Conservation (phyloP, 768 basidiomycete species). For the Agaricus sinodeliciosus region DNA sequence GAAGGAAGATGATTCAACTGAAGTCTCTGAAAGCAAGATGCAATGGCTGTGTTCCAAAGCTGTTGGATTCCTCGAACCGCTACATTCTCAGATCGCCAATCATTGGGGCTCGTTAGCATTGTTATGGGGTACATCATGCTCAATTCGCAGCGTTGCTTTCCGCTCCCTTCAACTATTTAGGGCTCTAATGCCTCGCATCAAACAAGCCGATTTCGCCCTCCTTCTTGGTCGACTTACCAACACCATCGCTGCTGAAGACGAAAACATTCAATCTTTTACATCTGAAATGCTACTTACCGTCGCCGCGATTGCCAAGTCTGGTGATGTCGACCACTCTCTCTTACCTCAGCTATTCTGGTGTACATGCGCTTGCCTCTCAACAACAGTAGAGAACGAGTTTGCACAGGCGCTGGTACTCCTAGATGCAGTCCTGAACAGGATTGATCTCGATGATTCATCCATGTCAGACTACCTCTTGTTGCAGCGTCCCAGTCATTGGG, state of each 20-base stretch:
- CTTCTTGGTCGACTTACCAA: slow-evolving; percentile 80
- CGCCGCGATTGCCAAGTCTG: slow-evolving; percentile 47
- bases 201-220: slow-evolving; percentile 65
- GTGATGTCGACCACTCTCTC: slow-evolving; percentile 52
- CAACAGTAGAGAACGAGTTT: slow-evolving; percentile 80
- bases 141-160: slow-evolving; percentile 80
- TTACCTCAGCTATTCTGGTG: slow-evolving; percentile 89
- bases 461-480: slow-evolving; percentile 63
- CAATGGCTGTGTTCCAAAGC: slow-evolving; percentile 58
- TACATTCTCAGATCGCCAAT: slow-evolving; percentile 62
- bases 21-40: slow-evolving; percentile 61
- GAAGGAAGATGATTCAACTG: slow-evolving; percentile 61
- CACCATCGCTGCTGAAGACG: slow-evolving; percentile 71
- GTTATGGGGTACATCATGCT: slow-evolving; percentile 81
- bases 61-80: slow-evolving; percentile 59
- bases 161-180: slow-evolving; percentile 89
- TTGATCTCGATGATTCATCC: slow-evolving; percentile 66
- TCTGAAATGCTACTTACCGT: slow-evolving; percentile 78
- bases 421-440: slow-evolving; percentile 52
- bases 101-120: slow-evolving; percentile 79
- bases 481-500: slow-evolving; percentile 70
- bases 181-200: slow-evolving; percentile 65
- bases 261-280: slow-evolving; percentile 76
- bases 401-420: slow-evolving; percentile 58
- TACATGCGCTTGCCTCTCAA: slow-evolving; percentile 72